Evolutionary conservation across 2,329 filamentous ascomycete genomes (phyloP).

Genomic region (Helminthosporium solani): DNA sequence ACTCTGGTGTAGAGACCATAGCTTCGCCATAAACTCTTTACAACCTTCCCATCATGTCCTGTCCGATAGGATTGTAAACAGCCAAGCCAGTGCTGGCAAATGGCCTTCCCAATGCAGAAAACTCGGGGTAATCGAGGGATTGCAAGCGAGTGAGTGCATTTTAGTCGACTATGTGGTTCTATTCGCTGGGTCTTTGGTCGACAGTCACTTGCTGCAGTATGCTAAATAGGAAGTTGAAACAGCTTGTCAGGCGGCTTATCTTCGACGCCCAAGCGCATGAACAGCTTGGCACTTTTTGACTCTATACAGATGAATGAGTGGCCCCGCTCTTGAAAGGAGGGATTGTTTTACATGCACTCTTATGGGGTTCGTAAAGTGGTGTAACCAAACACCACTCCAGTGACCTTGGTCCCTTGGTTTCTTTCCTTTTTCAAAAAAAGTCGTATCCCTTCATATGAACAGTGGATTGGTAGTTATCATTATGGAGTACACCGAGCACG

Average conservation of each 20-base stretch:
- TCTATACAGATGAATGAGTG: neutral
- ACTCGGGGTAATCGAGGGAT: conserved; percentile 6
- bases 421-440: too few species aligned
- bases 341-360: neutral
- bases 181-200: conserved; percentile 10
- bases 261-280: neutral
- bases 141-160: conserved; percentile 1
- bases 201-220: conserved; percentile 1
- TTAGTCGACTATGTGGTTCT: conserved; percentile 8
- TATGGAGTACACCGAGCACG: too few species aligned
- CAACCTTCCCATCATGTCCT: conserved; percentile 14
- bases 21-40: neutral
- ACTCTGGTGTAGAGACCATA: neutral
- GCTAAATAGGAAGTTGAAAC: conserved; percentile 21
- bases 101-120: conserved; percentile 18
- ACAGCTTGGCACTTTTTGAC: neutral
- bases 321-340: neutral
- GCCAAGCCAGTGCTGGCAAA: conserved; percentile 15
- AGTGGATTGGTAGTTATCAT: too few species aligned
- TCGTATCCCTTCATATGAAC: too few species aligned
- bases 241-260: neutral
- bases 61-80: conserved; percentile 12
- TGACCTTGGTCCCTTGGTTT: too few species aligned
- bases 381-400: too few species aligned
- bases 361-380: too few species aligned